Percentiles rank a stretch among this genome's conserved stretches.
Conservation (phyloP, 106 monocot species). For the Dendrobium nobile region DNA sequence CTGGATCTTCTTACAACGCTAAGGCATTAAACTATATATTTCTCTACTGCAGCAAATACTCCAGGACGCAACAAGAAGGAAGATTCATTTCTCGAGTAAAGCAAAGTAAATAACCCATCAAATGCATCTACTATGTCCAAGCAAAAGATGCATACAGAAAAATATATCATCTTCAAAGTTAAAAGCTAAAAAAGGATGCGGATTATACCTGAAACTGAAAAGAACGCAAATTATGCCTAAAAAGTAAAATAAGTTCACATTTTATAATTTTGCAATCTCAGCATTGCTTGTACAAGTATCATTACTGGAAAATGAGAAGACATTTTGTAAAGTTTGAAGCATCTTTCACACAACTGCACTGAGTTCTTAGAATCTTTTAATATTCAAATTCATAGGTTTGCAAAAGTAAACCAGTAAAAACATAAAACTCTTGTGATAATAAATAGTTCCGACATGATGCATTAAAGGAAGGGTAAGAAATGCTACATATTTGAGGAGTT, state of each 20-base stretch:
- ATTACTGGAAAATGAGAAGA: neutral
- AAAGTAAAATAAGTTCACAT: neutral
- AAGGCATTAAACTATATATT: too few relatives aligned
- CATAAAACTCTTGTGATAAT: neutral
- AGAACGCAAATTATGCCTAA: neutral
- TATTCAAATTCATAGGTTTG: neutral
- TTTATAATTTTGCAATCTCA: neutral
- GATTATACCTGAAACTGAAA: neutral
- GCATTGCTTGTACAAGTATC: neutral
- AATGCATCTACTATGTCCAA: neutral
- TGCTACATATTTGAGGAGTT: slow-evolving; percentile 30
- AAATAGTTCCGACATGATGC: neutral
- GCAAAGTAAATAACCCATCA: too few relatives aligned
- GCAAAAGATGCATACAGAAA: neutral
- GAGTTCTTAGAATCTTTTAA: neutral
- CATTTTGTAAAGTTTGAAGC: neutral
- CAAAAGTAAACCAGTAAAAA: neutral
- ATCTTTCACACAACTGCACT: neutral
- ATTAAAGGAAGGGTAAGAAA: slow-evolving; percentile 1
- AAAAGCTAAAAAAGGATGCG: too few relatives aligned
- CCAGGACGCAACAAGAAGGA: too few relatives aligned
- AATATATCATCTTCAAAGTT: neutral
- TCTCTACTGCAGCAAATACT: too few relatives aligned
- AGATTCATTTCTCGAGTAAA: too few relatives aligned
- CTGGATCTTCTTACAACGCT: too few relatives aligned